Evolutionary conservation across 495 filamentous ascomycete genomes (phyloP).

Genomic region (Podospora appendiculata): DNA sequence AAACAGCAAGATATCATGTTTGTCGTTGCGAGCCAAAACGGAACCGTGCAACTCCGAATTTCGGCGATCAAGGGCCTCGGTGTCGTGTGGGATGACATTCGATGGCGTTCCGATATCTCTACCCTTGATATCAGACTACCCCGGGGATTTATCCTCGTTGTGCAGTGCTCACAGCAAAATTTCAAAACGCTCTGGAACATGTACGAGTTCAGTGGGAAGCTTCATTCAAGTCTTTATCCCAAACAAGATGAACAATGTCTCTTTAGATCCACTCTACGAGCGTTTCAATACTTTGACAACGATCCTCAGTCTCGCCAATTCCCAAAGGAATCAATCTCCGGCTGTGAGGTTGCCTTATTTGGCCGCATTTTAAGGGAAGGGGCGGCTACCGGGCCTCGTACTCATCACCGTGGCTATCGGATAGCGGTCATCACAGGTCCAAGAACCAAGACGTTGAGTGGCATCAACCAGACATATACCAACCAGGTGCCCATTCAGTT

Average conservation of each 20-base stretch:
- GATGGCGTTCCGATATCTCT: slow-evolving; percentile 59
- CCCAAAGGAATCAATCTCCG: slow-evolving; percentile 59
- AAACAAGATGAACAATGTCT: slow-evolving; percentile 56
- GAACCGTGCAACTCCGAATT: slow-evolving; percentile 65
- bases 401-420: slow-evolving; percentile 67
- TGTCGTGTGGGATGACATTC: slow-evolving; percentile 69
- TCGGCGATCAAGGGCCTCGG: slow-evolving; percentile 58
- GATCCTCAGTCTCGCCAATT: slow-evolving; percentile 56
- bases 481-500: slow-evolving; percentile 60
- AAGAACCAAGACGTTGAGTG: slow-evolving; percentile 65
- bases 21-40: slow-evolving; percentile 67
- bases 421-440: slow-evolving; percentile 67
- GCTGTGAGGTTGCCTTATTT: slow-evolving; percentile 65
- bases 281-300: slow-evolving; percentile 70
- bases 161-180: slow-evolving; percentile 64
- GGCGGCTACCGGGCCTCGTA: slow-evolving; percentile 59
- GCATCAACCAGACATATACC: slow-evolving; percentile 56
- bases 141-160: slow-evolving; percentile 56
- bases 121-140: slow-evolving; percentile 58
- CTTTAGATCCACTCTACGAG: slow-evolving; percentile 55
- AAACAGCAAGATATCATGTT: slow-evolving; percentile 58
- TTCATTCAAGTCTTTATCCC: slow-evolving; percentile 59
- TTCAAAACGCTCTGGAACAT: slow-evolving; percentile 72
- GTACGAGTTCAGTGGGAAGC: slow-evolving; percentile 68
- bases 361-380: slow-evolving; percentile 54